These are phyloP conservation scores for Aspergillus hancockii DNA, from an alignment of 495 filamentous ascomycete genomes.

Conservation along the genomic window DNA sequence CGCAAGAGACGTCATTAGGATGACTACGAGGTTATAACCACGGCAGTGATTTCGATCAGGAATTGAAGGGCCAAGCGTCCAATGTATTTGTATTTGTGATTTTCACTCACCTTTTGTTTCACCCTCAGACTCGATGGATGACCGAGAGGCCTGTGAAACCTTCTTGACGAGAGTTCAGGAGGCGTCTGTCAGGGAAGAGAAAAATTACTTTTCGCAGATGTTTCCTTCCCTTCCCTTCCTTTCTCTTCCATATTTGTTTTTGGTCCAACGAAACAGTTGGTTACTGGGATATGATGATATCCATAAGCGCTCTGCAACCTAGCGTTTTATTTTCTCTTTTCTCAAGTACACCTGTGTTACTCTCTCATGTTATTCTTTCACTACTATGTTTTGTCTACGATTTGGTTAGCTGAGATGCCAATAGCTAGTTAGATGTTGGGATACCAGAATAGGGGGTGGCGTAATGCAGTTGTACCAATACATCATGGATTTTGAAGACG, in stretches of 20 bases:
- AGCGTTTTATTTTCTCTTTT: background rate
- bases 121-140: background rate
- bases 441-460: background rate
- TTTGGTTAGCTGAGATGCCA: background rate
- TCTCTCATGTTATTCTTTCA: background rate
- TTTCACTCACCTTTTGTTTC: background rate
- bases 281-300: background rate
- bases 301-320: background rate
- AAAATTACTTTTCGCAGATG: slow-evolving; percentile 4
- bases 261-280: background rate
- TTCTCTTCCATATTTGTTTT: background rate
- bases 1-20: slow-evolving; percentile 41
- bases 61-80: background rate
- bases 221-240: background rate
- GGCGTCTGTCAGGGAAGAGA: slow-evolving; percentile 8
- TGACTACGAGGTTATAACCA: background rate
- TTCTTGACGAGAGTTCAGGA: background rate
- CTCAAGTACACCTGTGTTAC: background rate
- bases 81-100: slow-evolving; percentile 8
- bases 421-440: background rate
- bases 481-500: background rate
- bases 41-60: background rate
- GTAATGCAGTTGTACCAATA: background rate
- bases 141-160: background rate
- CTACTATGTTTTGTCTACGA: background rate